Conservation (phyloP, 148 eudicot genomes). For the Heliamphora exappendiculata region DNA sequence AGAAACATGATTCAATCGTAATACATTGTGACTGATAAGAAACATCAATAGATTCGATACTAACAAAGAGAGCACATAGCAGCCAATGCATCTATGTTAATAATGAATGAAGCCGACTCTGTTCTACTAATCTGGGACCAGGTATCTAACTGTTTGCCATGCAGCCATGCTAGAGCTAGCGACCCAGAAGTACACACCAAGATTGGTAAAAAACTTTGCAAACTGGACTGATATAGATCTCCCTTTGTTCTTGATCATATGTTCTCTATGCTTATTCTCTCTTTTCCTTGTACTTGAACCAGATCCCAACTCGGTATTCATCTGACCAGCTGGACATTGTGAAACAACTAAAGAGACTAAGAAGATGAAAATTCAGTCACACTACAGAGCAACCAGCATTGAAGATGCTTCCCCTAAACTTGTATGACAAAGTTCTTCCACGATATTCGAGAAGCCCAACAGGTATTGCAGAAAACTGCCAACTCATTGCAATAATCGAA, state of each 20-base stretch:
- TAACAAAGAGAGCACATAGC: too few species aligned
- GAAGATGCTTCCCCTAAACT: constrained; percentile 5
- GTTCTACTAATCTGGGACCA: constrained; percentile 2
- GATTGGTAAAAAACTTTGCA: constrained; percentile 23
- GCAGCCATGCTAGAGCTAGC: constrained; percentile 49
- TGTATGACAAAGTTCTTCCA: background rate
- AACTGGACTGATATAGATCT: background rate
- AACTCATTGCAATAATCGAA: background rate
- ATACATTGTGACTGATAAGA: too few species aligned
- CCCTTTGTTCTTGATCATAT: background rate
- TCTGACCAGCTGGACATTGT: constrained; percentile 32
- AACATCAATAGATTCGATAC: too few species aligned
- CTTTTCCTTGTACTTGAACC: background rate
- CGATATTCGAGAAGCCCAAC: background rate
- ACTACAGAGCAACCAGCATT: constrained; percentile 10
- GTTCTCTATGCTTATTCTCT: background rate
- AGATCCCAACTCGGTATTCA: constrained; percentile 47
- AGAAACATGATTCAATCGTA: too few species aligned
- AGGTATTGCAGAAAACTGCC: background rate
- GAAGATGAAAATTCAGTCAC: constrained; percentile 30
- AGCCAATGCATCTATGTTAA: background rate
- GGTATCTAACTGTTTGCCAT: constrained; percentile 48
- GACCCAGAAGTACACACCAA: constrained; percentile 38
- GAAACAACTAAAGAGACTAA: constrained; percentile 42
- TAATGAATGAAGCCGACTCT: background rate